Base-by-base conservation (phyloP, 225 moss, liverwort and hornwort species). In the Asterella californica region DNA sequence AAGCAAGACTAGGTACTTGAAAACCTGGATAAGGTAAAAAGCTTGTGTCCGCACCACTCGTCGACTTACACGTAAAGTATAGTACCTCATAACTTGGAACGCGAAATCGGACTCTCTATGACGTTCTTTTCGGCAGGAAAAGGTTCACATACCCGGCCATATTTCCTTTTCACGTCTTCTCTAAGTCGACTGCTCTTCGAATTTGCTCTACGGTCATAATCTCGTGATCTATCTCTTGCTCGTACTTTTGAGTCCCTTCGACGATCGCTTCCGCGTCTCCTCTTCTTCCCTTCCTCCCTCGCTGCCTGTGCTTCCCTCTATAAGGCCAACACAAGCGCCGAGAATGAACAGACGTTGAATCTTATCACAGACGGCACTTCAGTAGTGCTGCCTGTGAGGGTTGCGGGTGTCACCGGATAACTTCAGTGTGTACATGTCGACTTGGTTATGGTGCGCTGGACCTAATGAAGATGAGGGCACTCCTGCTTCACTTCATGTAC, bases 281-380 rank as follows among this genome's bases (percentile, higher is more conserved):
- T 85, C 37, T 80, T 79, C 73, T 88, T 85, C 53, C 84, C 84
- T 80, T 84, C 82, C 61, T 84, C 85, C 62, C 84, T 84, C 46
- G 84, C 85, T 65, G 61, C 30, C 36, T 79, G 78, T 72, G 84
- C 80, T 76, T 79, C 46, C 82, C 55, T 82, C 87, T 87, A 80
- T 19, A 79, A 33, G 67, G 53, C 75, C 81, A 68, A 77, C 64
- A 76, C 17, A 75, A 72, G 9, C 48, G 65, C 42, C 60, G 62
- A 68, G 5, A 77, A 76, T 49, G 49, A 76, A 69, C 33, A 83
- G 24, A 59, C 19, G 29, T 63, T 27, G 63, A 70, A 47, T n/a
- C 11, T 71, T 48, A 42, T 48, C 47, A 71, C 24, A 71, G 71
- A 11, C 24, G 2, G 25, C 47, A 71, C 71, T 70, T 46, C 10